These are phyloP conservation scores for Knufia petricola DNA, from an alignment of 2,329 filamentous ascomycete genomes.

Conservation along the genomic window DNA sequence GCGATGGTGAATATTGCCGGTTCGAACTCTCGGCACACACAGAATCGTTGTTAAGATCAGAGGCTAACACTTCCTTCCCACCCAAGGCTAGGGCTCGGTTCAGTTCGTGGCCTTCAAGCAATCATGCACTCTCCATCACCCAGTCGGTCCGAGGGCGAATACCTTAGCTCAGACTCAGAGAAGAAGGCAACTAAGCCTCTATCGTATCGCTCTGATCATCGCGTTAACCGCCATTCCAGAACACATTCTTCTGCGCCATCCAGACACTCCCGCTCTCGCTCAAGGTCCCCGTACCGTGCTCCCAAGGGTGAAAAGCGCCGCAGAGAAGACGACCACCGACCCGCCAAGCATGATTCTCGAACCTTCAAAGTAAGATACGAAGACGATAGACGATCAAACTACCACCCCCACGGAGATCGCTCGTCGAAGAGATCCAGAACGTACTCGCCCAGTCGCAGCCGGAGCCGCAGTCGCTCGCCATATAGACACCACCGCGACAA, in stretches of 20 bases:
- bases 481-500: conserved; percentile 26
- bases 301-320: conserved; percentile 34
- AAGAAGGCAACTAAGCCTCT: conserved; percentile 79
- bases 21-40: conserved; percentile 24
- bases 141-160: conserved; percentile 81
- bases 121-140: conserved; percentile 43
- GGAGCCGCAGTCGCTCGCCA: conserved; percentile 36
- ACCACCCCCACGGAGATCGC: conserved; percentile 41
- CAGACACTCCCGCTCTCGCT: conserved; percentile 26
- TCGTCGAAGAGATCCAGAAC: conserved; percentile 32
- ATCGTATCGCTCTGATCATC: conserved; percentile 63
- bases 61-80: conserved; percentile 21
- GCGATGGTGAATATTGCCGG: conserved; percentile 21
- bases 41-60: conserved; percentile 15
- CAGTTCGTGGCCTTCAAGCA: conserved; percentile 18
- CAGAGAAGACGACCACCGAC: conserved; percentile 31
- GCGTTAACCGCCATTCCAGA: conserved; percentile 91
- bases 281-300: conserved; percentile 34
- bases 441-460: conserved; percentile 34
- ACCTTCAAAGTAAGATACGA: conserved; percentile 31
- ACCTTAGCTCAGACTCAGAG: conserved; percentile 62
- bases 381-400: conserved; percentile 30
- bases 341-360: conserved; percentile 24
- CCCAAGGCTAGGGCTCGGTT: conserved; percentile 22
- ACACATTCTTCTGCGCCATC: conserved; percentile 42